phyloP scores from a whole-genome alignment of 352 stramenopile species.

The Phytophthora pini region DNA sequence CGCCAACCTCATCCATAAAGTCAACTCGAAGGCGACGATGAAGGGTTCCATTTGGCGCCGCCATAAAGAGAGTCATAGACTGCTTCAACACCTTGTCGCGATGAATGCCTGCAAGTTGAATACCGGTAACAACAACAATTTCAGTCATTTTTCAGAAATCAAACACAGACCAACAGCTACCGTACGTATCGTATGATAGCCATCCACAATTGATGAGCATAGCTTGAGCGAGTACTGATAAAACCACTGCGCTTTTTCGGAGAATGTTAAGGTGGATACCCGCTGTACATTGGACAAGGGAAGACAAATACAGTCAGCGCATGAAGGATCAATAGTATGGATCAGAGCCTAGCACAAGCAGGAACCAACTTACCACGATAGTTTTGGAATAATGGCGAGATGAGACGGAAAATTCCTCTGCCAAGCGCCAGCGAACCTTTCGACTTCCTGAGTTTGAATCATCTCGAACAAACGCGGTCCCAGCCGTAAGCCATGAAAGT shows the following conservation, averaged over 20 bases:
- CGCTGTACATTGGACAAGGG: constrained; percentile 32
- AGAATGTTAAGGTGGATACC: constrained; percentile 52
- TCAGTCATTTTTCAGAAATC: background rate
- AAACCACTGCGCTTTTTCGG: constrained; percentile 73
- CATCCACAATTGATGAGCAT: constrained; percentile 55
- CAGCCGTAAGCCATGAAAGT: constrained; percentile 35
- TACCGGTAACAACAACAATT: background rate
- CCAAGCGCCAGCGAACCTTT: constrained; percentile 27
- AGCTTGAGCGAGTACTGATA: constrained; percentile 71
- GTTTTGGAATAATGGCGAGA: constrained; percentile 40
- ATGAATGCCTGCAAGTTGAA: constrained; percentile 51
- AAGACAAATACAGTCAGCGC: background rate
- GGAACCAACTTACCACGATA: constrained; percentile 24
- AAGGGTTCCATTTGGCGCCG: constrained; percentile 50
- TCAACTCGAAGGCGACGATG: constrained; percentile 83
- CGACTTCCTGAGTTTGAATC: constrained; percentile 23
- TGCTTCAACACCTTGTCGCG: constrained; percentile 77
- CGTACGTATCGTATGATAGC: constrained; percentile 75
- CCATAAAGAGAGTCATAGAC: constrained; percentile 66
- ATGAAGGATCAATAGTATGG: background rate
- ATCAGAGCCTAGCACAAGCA: background rate
- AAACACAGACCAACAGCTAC: background rate
- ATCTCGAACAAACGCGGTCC: constrained; percentile 45
- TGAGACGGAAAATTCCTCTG: constrained; percentile 34
- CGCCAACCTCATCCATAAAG: constrained; percentile 83